Base-by-base conservation (phyloP, 2,329 filamentous ascomycete genomes). In the Monosporascus sp. region DNA sequence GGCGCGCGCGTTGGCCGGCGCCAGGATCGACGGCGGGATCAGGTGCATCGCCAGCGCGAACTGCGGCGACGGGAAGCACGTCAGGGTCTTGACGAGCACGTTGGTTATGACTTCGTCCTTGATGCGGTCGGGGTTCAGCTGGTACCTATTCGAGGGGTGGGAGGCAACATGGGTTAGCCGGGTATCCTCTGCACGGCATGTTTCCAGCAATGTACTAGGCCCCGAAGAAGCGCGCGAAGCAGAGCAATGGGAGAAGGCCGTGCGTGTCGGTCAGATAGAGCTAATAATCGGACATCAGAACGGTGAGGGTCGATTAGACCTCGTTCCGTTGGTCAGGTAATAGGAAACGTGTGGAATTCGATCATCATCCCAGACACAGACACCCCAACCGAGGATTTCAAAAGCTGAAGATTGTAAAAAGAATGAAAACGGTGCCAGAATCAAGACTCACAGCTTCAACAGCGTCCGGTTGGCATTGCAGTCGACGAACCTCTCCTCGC, bases 91-190 rank as follows among this genome's bases (percentile, higher is more conserved):
- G 80, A 96, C 92, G 72, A 99, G 90, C 77, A 97, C 89, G 82
- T 97, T 97, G 80, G 94, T 97, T 74, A 94, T 91, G 69, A 93
- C 90, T 75, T 99, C 94, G 70, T 96, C 89, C 79, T 94, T 93
- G 70, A 92, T 86, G 65, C 96, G 90, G 79, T 97, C 92, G 50
- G 94, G 94, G 84, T 99, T 99, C 78, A 99, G 96, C 79, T 99
- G 95, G 82, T 99, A 99, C 61, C 94, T 99, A 65, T 57, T 15
- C 1, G 53, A 22, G 18, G 49, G 49, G 37, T 25, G 3, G 49
- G 9, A 46, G 37, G 43, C 37, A 47, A 39, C 37, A 24, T 50
- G 56, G 31, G 31, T 35, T 35, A 35, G 31, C 11, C 31, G 31
- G 31, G 14, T 35, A 35, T 35, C 3, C 31, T 35, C 31, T 14